Conservation (phyloP, 148 eudicot genomes). For the Arbutus unedo region DNA sequence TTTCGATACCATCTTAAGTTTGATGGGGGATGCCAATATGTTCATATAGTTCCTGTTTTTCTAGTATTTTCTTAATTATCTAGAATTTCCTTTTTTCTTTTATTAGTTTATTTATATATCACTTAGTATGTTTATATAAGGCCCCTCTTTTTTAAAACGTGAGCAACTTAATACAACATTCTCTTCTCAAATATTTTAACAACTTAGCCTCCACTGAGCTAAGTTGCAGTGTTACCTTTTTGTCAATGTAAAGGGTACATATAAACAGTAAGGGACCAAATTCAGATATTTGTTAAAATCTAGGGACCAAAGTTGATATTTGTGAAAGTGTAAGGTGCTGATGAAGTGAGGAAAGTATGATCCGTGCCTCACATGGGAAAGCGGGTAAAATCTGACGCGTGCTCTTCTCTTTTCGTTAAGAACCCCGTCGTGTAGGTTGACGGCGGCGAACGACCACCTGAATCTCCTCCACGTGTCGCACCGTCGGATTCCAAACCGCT, state of each 20-base stretch:
- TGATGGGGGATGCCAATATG: no score
- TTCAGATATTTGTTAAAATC: not conserved
- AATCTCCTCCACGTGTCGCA: slow-evolving; percentile 6
- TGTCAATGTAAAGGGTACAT: not conserved
- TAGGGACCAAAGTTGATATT: not conserved
- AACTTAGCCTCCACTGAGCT: no score
- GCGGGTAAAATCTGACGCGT: not conserved
- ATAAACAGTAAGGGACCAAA: not conserved
- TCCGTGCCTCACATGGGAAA: not conserved
- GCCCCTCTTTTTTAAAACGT: no score
- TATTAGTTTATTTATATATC: no score
- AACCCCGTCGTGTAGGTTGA: not conserved
- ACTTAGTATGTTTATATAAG: no score
- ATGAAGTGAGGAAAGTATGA: not conserved
- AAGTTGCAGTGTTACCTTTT: not conserved
- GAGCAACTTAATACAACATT: no score
- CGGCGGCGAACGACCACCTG: slow-evolving; percentile 7
- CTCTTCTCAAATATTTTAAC: no score
- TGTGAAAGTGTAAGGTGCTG: not conserved
- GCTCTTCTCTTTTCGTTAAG: not conserved
- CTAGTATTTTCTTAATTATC: no score
- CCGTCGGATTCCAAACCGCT: slow-evolving; percentile 5
- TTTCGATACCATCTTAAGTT: no score
- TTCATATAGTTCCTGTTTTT: no score
- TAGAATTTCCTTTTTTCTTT: no score